A percentile compares a stretch with the other conserved stretches of the same genome.
Conservation (phyloP, 2,329 filamentous ascomycete genomes). For the Aspergillus costaricaensis region DNA sequence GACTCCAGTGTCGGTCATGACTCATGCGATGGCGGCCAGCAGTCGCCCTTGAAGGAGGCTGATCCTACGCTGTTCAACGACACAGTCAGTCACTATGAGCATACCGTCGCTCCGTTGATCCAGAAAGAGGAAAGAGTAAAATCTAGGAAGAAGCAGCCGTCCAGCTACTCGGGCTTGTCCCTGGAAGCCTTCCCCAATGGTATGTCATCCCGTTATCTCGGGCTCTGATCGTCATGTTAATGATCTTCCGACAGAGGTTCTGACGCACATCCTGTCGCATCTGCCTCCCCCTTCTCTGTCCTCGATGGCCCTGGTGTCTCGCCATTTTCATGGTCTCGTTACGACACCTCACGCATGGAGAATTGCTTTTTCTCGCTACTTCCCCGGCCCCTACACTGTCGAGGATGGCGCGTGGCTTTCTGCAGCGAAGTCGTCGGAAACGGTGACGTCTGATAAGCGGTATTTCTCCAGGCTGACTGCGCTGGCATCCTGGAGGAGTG, state of each 20-base stretch:
- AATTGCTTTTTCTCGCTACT: constrained; percentile 87
- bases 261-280: constrained; percentile 89
- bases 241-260: constrained; percentile 65
- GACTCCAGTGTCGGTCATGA: constrained; percentile 30
- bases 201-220: constrained; percentile 42
- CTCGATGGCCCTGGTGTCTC: constrained; percentile 80
- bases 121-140: constrained; percentile 46
- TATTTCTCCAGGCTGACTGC: constrained; percentile 80
- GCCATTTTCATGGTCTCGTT: constrained; percentile 80
- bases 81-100: constrained; percentile 58
- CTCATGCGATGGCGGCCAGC: constrained; percentile 24
- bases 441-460: constrained; percentile 70
- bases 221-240: constrained; percentile 16
- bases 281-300: constrained; percentile 82
- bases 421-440: constrained; percentile 54
- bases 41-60: constrained; percentile 26
- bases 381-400: constrained; percentile 71
- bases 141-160: constrained; percentile 54
- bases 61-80: constrained; percentile 49
- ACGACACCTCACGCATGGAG: constrained; percentile 93
- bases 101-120: constrained; percentile 42
- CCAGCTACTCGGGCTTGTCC: constrained; percentile 49
- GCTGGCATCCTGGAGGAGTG: constrained; percentile 90
- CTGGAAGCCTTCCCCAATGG: constrained; percentile 76
- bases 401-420: constrained; percentile 43